Evolutionary conservation across 352 stramenopile species (phyloP), one percentile per base, ranked within the genome.

Genomic region (Phytopythium montanum): DNA sequence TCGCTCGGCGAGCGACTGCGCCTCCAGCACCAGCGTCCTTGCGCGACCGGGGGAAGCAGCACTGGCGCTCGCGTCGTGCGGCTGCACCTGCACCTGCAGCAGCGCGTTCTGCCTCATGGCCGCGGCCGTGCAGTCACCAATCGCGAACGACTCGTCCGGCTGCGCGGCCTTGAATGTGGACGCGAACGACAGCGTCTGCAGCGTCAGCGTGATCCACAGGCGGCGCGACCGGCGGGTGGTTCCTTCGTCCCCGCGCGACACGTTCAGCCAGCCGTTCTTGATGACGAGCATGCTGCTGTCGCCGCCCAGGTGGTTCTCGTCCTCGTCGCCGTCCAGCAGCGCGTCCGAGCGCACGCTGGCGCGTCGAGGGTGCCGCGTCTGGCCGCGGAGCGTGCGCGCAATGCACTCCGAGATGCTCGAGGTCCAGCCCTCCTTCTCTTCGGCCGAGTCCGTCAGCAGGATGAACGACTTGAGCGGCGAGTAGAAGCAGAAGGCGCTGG

Each of bases 381-480:
- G 81, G 14, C 77, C 79, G 28, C 73, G 68, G 0, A 90, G 50
- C 36, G 82, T 90, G 3, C 76, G 70, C 9, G 73, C 68, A 59
- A 92, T 90, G 42, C 73, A 82, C 9, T 88, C 74, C n/a, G 76
- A 68, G 44, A 94, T 88, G 49, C 68, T 75, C 8, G 48, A 52
- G 18, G 84, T 87, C 86, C 86, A 95, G 13, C 41, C 59, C 2
- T 56, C 28, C 60, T 92, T 92, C 25, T 87, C 82, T 55, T 75
- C 67, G 21, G 89, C 69, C 10, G 80, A 87, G 14, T 86, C 67
- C 8, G 86, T 70, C 16, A 95, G 66, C 38, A 95, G 65, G 49
- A 95, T 90, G 54, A 95, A 95, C 28, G 86, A 95, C 69, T 95
- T 95, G 23, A 90, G 72, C 18, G 80, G 85, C 2, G 86, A 95